Evolutionary conservation across 2,329 filamentous ascomycete genomes (phyloP), one percentile per base, ranked within the genome.

Genomic region (Trematosphaeria pertusa): DNA sequence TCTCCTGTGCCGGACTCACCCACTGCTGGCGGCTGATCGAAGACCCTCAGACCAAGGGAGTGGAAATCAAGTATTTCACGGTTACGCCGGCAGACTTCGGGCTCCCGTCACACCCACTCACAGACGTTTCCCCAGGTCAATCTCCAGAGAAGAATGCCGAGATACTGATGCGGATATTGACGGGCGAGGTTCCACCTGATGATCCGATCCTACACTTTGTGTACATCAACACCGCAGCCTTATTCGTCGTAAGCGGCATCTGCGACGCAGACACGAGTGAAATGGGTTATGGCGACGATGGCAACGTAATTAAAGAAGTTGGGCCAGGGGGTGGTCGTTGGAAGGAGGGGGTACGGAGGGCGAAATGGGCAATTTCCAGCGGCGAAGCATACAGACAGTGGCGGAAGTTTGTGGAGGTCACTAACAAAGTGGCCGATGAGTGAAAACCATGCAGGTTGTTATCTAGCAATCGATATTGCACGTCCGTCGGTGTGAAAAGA

Each of bases 181-280:
- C 81, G 40, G 87, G 88, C 52, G 82, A 95, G 71, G 72, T 95
- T 36, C 76, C 85, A 1, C 81, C 81, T 9, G 84, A 96, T 59
- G 85, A 96, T 60, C 91, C 94, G 0, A 89, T 99, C 41, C 73
- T 97, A 52, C 87, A 96, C 67, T 99, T 99, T 66, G 91, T 99
- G 15, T 80, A 97, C 40, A 88, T 97, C 74, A 99, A 99, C 67
- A 89, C 93, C 1, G 92, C 93, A 0, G 90, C 91, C 1, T 76
- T 99, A 40, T 82, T 99, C 42, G 93, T 96, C 0, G 82, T 88
- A 3, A 87, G 90, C 2, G 94, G 94, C 3, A 79, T 96, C 24
- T 96, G 91, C 67, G 93, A 97, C 56, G 84, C 87, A 0, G 88
- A 96, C 47, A 81, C 79, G 21, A 95, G 89, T 67, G 76, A 84